Percentiles rank a stretch among this genome's conserved stretches.
phyloP scores from a whole-genome alignment of 2,329 filamentous ascomycete genomes.

The Colletotrichum sp. region DNA sequence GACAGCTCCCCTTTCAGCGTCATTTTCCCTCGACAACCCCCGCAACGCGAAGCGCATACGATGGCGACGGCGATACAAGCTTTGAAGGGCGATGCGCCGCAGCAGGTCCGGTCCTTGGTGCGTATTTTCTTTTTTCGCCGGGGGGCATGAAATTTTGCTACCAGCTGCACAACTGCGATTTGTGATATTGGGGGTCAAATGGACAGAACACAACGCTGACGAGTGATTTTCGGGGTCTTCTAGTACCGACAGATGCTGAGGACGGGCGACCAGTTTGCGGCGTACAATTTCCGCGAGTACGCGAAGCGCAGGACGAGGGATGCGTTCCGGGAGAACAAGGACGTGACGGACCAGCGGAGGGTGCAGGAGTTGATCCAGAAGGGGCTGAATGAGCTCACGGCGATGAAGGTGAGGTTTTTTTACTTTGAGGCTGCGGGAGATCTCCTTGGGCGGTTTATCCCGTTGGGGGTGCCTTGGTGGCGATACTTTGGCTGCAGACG shows the following conservation, averaged over 20 bases:
- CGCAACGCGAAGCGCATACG: neutral
- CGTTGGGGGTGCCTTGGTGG: neutral
- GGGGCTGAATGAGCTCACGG: slow-evolving; percentile 83
- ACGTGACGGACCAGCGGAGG: slow-evolving; percentile 73
- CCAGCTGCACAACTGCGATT: neutral
- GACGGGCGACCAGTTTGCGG: slow-evolving; percentile 83
- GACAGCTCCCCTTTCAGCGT: neutral
- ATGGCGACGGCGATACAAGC: slow-evolving; percentile 29
- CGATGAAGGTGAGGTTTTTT: slow-evolving; percentile 75
- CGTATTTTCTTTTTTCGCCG: neutral
- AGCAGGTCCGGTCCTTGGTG: slow-evolving; percentile 63
- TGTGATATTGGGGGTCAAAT: neutral
- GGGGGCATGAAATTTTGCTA: slow-evolving; percentile 27
- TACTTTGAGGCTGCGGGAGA: neutral
- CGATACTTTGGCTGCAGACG: neutral
- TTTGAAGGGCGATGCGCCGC: slow-evolving; percentile 59
- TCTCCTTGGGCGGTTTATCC: neutral
- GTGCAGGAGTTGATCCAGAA: slow-evolving; percentile 91
- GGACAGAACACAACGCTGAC: neutral
- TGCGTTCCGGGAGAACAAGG: slow-evolving; percentile 82
- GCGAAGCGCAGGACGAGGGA: slow-evolving; percentile 89
- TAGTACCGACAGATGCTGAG: slow-evolving; percentile 93
- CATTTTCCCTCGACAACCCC: neutral
- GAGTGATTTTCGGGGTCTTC: neutral
- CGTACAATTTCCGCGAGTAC: slow-evolving; percentile 98